Conservation (phyloP, 768 basidiomycete species). For the Panus rudis region DNA sequence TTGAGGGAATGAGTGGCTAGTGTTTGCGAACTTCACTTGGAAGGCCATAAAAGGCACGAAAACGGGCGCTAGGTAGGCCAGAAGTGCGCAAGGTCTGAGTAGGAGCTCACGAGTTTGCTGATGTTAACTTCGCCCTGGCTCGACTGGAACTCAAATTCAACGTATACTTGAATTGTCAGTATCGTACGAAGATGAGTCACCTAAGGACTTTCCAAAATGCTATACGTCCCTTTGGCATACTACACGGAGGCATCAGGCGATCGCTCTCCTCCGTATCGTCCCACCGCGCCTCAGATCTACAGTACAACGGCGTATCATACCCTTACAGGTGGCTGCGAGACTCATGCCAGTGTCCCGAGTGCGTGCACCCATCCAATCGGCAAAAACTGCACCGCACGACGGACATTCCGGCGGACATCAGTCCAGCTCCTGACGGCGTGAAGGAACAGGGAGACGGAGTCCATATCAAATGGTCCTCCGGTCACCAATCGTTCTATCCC, state of each 20-base stretch:
- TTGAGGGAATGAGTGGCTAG: no score
- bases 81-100: no score
- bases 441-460: slow-evolving; percentile 38
- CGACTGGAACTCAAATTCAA: no score
- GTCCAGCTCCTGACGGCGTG: slow-evolving; percentile 36
- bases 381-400: slow-evolving; percentile 74
- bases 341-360: slow-evolving; percentile 65
- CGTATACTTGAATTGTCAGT: no score
- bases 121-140: no score
- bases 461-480: slow-evolving; percentile 48
- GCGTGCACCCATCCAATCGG: slow-evolving; percentile 68
- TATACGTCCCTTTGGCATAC: no score
- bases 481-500: slow-evolving; percentile 51
- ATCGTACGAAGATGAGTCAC: no score
- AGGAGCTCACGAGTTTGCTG: no score
- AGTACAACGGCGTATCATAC: slow-evolving; percentile 14
- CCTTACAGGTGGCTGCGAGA: slow-evolving; percentile 81
- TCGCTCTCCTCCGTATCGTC: background rate
- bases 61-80: no score
- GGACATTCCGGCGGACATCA: slow-evolving; percentile 48
- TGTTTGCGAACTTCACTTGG: no score
- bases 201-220: no score
- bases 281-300: slow-evolving; percentile 2
- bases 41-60: no score
- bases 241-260: background rate